Base-by-base conservation (phyloP, 2,329 filamentous ascomycete genomes). In the Beauveria sp. region DNA sequence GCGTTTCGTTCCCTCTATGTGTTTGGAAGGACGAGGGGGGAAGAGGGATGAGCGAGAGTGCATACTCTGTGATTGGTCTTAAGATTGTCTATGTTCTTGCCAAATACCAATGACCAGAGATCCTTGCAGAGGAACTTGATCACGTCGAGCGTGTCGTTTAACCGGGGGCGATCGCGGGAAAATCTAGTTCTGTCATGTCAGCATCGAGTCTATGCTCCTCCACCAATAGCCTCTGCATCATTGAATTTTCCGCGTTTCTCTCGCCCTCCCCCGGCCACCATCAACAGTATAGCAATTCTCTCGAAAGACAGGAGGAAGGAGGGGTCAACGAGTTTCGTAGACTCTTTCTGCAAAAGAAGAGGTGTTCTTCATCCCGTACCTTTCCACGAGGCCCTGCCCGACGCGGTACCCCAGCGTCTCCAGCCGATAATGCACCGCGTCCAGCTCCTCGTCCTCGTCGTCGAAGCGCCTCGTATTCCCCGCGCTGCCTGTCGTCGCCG, bases 81-180 rank as follows among this genome's bases (percentile, higher is more conserved):
- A 52, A 99, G 82, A 73, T 99, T 99, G 76, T 99, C 95, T 71
- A 99, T 91, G 74, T 98, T 96, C 77, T 99, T 99, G 72, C 90
- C 84, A 75, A 97, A 99, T 18, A 97, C 85, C 22, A 98, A 81
- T 40, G 87, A 92, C 95, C 95, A 99, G 50, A 99, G 82, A 74
- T 99, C 95, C 79, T 99, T 99, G 84, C 95, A 99, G 55, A 99
- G 81, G 71, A 99, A 98, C 74, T 99, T 99, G 73, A 99, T 99
- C 55, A 93, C 89, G 72, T 98, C 95, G 48, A 99, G 85, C 4
- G 93, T 93, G 69, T 96, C 92, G 64, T 88, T 90, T 72, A 97
- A 96, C 54, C 92, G 89, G 46, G 93, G 91, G 57, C 91, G 83
- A 73, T 96, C 90, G 71, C 85, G 83, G 10, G 89, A 91, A 79